A percentile compares a stretch with the other conserved stretches of the same genome.
These are phyloP conservation scores for Ilyonectria destructans DNA, from an alignment of 2,329 filamentous ascomycete genomes.

Conservation along the genomic window DNA sequence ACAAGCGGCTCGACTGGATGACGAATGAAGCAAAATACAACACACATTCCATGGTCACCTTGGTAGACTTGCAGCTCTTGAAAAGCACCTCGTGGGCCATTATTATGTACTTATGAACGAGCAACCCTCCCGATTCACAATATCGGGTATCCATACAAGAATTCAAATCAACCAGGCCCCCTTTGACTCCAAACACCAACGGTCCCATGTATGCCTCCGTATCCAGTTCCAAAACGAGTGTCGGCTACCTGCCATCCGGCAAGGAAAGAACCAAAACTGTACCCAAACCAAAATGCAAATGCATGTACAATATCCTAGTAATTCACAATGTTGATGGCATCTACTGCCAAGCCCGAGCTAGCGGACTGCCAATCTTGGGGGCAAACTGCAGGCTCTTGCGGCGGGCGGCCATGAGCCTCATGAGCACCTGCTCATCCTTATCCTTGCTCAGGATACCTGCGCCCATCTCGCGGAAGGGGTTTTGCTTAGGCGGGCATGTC, in stretches of 20 bases:
- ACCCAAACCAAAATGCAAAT: conserved; percentile 34
- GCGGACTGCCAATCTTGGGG: conserved; percentile 81
- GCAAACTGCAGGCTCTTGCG: conserved; percentile 86
- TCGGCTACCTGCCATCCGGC: conserved; percentile 33
- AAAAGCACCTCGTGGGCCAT: conserved; percentile 26
- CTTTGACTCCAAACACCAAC: conserved; percentile 39
- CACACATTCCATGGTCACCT: conserved; percentile 4
- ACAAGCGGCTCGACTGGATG: background rate
- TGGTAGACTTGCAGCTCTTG: background rate
- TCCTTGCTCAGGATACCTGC: conserved; percentile 63
- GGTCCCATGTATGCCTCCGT: conserved; percentile 41
- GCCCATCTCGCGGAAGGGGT: conserved; percentile 57
- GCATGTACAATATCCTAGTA: conserved; percentile 35
- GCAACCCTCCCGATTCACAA: conserved; percentile 12
- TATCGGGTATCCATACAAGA: conserved; percentile 31
- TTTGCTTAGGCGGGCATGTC: conserved; percentile 71
- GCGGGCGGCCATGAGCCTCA: conserved; percentile 79
- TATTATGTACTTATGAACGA: conserved; percentile 26
- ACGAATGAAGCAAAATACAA: conserved; percentile 17
- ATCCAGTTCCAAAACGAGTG: conserved; percentile 45
- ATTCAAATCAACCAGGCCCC: conserved; percentile 22
- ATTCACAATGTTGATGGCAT: conserved; percentile 15
- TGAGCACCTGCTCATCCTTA: conserved; percentile 72
- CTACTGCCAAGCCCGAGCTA: conserved; percentile 71
- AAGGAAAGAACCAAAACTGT: conserved; percentile 36